Base-by-base conservation (phyloP, 1,284 basidiomycete species). In the Gymnopus androsaceus region DNA sequence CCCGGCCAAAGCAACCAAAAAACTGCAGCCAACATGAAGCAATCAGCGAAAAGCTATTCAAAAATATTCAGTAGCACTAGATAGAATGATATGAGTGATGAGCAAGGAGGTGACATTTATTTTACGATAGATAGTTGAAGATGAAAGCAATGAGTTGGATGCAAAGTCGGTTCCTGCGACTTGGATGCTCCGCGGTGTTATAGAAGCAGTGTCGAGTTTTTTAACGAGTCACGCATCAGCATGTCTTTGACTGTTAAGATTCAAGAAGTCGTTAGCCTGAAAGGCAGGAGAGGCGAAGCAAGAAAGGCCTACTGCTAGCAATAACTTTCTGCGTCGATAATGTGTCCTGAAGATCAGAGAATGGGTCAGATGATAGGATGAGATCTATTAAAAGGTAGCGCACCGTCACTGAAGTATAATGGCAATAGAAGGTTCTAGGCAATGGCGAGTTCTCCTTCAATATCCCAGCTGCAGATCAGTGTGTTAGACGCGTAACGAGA, bases 351-450 rank as follows among this genome's bases (percentile, higher is more conserved):
- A 57, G 38, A 53, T 23, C 38, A 34, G 17, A 50, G 44, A 12
- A 54, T 11, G 27, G 33, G 45, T 34, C 38, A 34, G 34, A 28
- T 37, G 37, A 53, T 41, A 21, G 28, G 49, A 49, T 37, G 51
- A 33, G 30, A n/a, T n/a, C 59, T 37, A 37, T 31, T 55, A 57
- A 57, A 3, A 34, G 21, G 9, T 27, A 12, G 11, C 85, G 60
- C 59, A 89, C 88, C 55, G 83, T 87, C 15, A 88, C 87, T 9
- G 83, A 80, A 2, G 87, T 90, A 59, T 87, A 78, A 70, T 89
- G 87, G 61, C 80, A 85, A 64, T 87, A 88, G 64, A 87, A 87
- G 2, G 75, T 73, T 40, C 87, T 76, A 15, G 74, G 70, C 37
- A 77, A 69, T 3, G 78, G 77, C 0, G 85, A 85, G 52, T 80